Conservation (phyloP, 441 rosid genomes). For the Daphne laureola region DNA sequence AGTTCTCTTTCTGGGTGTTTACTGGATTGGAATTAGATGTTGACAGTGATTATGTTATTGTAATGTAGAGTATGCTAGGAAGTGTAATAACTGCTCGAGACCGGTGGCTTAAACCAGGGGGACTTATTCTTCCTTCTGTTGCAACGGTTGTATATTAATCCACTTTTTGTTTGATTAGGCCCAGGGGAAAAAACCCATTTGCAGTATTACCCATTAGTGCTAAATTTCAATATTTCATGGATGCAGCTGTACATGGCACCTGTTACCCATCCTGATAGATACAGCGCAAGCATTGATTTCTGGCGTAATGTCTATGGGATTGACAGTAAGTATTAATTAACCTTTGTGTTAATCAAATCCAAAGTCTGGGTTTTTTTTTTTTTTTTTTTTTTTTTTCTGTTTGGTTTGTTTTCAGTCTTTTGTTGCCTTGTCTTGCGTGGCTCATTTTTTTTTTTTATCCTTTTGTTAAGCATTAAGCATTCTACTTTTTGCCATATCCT, state of each 20-base stretch:
- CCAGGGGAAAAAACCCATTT: too few species aligned
- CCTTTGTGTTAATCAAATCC: neutral
- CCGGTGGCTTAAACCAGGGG: slow-evolving; percentile 91
- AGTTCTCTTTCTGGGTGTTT: slow-evolving; percentile 5
- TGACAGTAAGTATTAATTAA: slow-evolving; percentile 65
- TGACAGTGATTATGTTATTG: slow-evolving; percentile 2
- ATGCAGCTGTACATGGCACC: slow-evolving; percentile 96
- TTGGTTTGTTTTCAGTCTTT: too few species aligned
- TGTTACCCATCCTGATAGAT: slow-evolving; percentile 87
- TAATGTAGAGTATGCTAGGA: slow-evolving; percentile 87
- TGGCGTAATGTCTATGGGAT: slow-evolving; percentile 98
- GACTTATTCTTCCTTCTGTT: slow-evolving; percentile 89
- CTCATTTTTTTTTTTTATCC: neutral
- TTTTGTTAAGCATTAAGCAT: too few species aligned
- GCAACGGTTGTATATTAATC: slow-evolving; percentile 43
- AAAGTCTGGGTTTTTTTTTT: too few species aligned
- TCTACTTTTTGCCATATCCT: neutral
- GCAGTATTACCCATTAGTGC: slow-evolving; percentile 6
- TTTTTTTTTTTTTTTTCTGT: too few species aligned
- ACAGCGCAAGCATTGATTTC: slow-evolving; percentile 80
- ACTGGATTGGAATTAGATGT: slow-evolving; percentile 5
- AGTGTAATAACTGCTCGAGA: slow-evolving; percentile 97
- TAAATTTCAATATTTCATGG: slow-evolving; percentile 20
- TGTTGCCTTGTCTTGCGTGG: too few species aligned
- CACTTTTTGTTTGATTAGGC: slow-evolving; percentile 9